Evolutionary conservation across 78 protist genomes (phyloP).

Genomic region (Dictyostelium purpureum): DNA sequence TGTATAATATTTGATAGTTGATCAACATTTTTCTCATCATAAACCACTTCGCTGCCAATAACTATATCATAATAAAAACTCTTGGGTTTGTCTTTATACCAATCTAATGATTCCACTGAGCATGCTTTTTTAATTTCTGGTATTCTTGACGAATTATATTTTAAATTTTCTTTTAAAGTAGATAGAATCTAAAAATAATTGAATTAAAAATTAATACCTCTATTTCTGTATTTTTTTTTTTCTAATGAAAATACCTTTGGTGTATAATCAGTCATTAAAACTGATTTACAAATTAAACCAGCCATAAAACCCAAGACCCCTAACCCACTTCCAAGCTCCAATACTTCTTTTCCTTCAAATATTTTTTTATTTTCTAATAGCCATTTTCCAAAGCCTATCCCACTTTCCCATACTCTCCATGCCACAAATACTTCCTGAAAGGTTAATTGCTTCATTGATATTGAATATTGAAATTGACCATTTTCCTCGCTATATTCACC

Average conservation of each 20-base stretch:
- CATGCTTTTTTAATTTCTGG: conserved; percentile 6
- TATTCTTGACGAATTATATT: neutral
- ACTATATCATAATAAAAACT: conserved; percentile 32
- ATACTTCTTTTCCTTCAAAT: conserved; percentile 31
- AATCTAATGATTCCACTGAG: conserved; percentile 23
- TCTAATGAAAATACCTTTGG: neutral
- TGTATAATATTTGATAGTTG: conserved; percentile 21
- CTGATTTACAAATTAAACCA: conserved; percentile 42
- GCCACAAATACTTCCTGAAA: conserved; percentile 45
- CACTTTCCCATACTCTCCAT: conserved; percentile 63
- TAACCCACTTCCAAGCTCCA: conserved; percentile 49
- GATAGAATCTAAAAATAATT: neutral
- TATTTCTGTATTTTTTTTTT: neutral
- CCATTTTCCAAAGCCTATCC: conserved; percentile 55
- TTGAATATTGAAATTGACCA: conserved; percentile 38
- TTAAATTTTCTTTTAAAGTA: conserved; percentile 38
- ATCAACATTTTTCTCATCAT: conserved; percentile 56
- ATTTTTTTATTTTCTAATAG: conserved; percentile 26
- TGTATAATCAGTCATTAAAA: conserved; percentile 56
- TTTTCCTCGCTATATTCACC: conserved; percentile 20
- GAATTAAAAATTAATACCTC: neutral
- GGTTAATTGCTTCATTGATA: conserved; percentile 16
- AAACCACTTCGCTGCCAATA: conserved; percentile 50
- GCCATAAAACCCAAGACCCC: conserved; percentile 43
- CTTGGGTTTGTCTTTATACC: conserved; percentile 51